Evolutionary conservation across 2,329 filamentous ascomycete species (phyloP).

Genomic region (Dryadomyces quercus-mongolicae): DNA sequence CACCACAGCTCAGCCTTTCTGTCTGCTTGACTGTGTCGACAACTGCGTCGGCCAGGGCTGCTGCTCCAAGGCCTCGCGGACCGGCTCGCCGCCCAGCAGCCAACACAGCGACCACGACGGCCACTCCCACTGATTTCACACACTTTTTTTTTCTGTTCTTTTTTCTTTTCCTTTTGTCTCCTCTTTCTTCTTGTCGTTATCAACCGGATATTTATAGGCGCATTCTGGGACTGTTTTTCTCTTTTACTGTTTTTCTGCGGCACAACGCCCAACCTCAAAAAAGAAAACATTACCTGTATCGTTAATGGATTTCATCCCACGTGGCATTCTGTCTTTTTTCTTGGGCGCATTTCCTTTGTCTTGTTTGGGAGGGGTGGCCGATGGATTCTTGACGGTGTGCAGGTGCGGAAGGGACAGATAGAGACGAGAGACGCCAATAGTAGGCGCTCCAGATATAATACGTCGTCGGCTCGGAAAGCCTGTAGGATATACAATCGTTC

Average conservation of each 20-base stretch:
- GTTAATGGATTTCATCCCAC: not conserved
- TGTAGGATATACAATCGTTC: too few relatives aligned
- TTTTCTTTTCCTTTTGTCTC: not conserved
- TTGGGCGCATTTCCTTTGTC: not conserved
- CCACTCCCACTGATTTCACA: constrained; percentile 7
- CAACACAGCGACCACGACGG: constrained; percentile 20
- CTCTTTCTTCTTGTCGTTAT: not conserved
- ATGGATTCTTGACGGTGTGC: too few relatives aligned
- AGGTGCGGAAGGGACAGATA: not conserved
- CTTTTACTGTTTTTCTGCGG: not conserved
- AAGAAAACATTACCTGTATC: not conserved
- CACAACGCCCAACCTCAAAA: too few relatives aligned
- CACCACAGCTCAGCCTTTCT: constrained; percentile 19
- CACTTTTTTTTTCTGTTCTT: not conserved
- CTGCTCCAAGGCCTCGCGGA: constrained; percentile 26
- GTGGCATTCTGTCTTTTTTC: not conserved
- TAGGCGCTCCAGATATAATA: too few relatives aligned
- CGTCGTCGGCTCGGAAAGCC: too few relatives aligned
- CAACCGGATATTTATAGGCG: not conserved
- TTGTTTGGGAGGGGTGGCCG: not conserved
- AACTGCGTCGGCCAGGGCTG: constrained; percentile 34
- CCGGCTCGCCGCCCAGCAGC: constrained; percentile 20
- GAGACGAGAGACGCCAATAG: not conserved
- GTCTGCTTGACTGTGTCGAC: constrained; percentile 41
- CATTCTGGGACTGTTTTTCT: not conserved